Percentiles rank a stretch among this genome's conserved stretches.
Conservation (phyloP, 345 rosid species). For the Pugionium cornutum region DNA sequence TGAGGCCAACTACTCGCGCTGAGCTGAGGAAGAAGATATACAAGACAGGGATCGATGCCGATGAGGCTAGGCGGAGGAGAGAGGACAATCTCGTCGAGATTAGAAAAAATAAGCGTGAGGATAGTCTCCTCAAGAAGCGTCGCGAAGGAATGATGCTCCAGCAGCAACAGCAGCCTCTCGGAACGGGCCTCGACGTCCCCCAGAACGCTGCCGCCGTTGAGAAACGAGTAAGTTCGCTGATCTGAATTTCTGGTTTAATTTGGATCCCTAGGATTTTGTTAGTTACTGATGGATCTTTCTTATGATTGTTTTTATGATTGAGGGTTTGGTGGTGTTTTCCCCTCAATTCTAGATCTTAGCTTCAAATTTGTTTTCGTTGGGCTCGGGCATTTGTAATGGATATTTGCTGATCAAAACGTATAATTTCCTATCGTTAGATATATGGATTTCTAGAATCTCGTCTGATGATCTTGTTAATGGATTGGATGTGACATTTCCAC, state of each 20-base stretch:
- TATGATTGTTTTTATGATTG: not conserved
- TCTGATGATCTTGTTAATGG: constrained; percentile 17
- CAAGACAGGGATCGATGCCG: constrained; percentile 72
- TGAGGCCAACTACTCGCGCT: constrained; percentile 60
- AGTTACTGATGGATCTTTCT: constrained; percentile 27
- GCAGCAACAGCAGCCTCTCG: constrained; percentile 49
- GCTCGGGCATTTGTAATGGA: not conserved
- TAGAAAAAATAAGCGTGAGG: constrained; percentile 72
- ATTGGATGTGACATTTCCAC: constrained; percentile 5
- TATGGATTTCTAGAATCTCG: not conserved
- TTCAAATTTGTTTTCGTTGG: not conserved
- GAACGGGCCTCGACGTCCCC: constrained; percentile 40
- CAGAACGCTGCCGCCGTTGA: constrained; percentile 66
- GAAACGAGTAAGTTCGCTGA: constrained; percentile 55
- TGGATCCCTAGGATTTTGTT: constrained; percentile 29
- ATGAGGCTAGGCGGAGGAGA: constrained; percentile 69
- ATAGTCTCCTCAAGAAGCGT: constrained; percentile 68
- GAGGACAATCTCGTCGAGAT: constrained; percentile 81
- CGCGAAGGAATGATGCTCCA: constrained; percentile 63
- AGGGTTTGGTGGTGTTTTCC: constrained; percentile 11
- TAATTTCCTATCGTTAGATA: not conserved
- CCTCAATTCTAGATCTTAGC: constrained; percentile 33
- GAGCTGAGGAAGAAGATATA: constrained; percentile 71
- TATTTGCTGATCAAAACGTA: constrained; percentile 11
- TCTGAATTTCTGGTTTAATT: constrained; percentile 19